Conservation (phyloP, 2,329 filamentous ascomycete species). For the Ascochyta rabiei region DNA sequence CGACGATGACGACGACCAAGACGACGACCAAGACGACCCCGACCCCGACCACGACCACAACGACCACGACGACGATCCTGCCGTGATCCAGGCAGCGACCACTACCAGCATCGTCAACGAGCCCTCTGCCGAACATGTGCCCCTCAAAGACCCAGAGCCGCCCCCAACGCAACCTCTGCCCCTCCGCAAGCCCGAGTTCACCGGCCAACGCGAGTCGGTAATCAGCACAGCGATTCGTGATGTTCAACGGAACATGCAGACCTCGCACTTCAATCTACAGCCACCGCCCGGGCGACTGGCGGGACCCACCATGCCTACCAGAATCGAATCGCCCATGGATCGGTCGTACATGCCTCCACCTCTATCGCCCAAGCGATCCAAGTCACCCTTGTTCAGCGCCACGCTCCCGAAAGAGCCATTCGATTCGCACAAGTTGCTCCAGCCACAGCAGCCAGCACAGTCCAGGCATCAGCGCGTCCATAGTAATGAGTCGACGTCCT, state of each 20-base stretch:
- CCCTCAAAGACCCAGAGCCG: constrained; percentile 27
- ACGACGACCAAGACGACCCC: constrained; percentile 39
- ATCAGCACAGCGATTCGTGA: constrained; percentile 51
- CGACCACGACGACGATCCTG: constrained; percentile 45
- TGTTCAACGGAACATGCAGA: constrained; percentile 45
- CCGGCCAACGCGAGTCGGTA: constrained; percentile 45
- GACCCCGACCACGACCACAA: constrained; percentile 45
- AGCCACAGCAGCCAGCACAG: constrained; percentile 28
- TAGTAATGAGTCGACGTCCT: constrained; percentile 84
- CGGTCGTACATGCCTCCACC: constrained; percentile 71
- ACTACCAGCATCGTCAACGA: constrained; percentile 59
- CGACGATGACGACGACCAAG: constrained; percentile 44
- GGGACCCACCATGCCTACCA: constrained; percentile 20
- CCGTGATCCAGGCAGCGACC: constrained; percentile 60
- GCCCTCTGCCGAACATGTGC: constrained; percentile 32
- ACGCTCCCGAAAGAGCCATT: constrained; percentile 27
- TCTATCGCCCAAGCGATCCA: constrained; percentile 67
- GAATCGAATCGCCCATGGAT: constrained; percentile 59
- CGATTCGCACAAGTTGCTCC: constrained; percentile 25
- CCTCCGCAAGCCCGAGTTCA: constrained; percentile 38
- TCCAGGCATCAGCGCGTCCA: constrained; percentile 56
- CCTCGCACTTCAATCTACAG: constrained; percentile 41
- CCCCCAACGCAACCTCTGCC: constrained; percentile 37
- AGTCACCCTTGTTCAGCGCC: constrained; percentile 50
- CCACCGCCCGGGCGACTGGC: constrained; percentile 41